Base-by-base conservation (phyloP, 495 filamentous ascomycete species). In the Annulohypoxylon bovei region DNA sequence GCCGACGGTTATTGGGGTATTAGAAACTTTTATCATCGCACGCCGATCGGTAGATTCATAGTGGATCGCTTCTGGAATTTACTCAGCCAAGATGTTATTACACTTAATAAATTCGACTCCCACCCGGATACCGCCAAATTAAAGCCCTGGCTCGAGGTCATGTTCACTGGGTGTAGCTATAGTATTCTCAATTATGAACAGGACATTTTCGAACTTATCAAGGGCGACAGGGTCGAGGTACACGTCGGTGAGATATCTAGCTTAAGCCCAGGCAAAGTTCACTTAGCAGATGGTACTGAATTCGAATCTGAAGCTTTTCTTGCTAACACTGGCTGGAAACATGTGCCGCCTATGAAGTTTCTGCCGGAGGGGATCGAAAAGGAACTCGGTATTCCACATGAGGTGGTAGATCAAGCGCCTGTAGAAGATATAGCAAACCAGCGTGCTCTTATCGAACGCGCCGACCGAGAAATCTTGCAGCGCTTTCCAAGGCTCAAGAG, bases 121-220 rank as follows among this genome's bases (percentile, higher is more conserved):
- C 87, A 92, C 65, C 87, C 88, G 0, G 88, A 92, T 66, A 88
- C 83, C 0, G 77, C 78, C 12, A 91, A 91, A 76, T 81, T 93
- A 18, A 84, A 88, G 70, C 90, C 91, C 0, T 90, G 89, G 89
- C 77, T 84, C 18, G 71, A 81, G 1, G 76, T 88, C 5, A 91
- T 94, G 78, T 93, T 88, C 82, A 82, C 83, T 3, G 91, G 85
- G 2, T 83, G 81, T 1, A 83, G 83, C 7, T 82, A 92, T 50
- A 86, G 84, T 42, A 92, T 93, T 70, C 81, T 92, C 50, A 93
- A 93, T 77, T 93, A 91, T 62, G 83, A 85, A 0, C 87, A 83
- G 8, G 78, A 91, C 71, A 83, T 93, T 75, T 91, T 90, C 73
- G 86, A 89, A 12, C 75, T 87, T 1, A 80, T 94, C 18, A 82